phyloP scores from a whole-genome alignment of 139 green algal genomes.

The Bryopsis sp. region DNA sequence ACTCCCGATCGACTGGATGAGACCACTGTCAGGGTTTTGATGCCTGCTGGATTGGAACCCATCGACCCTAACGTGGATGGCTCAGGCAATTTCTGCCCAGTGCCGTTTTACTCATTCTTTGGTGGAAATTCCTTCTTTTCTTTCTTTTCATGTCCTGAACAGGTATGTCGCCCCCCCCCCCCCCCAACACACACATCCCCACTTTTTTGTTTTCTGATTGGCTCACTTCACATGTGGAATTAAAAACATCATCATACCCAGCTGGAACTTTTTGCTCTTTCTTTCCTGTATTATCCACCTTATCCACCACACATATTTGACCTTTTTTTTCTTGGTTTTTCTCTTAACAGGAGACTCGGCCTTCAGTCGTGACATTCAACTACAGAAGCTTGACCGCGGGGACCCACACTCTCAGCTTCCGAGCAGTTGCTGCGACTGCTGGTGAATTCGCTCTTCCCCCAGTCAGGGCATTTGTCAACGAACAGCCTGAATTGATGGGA shows the following conservation, averaged over 20 bases:
- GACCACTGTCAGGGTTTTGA: constrained; percentile 24
- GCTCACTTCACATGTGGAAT: too few species aligned
- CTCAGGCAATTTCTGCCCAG: neutral
- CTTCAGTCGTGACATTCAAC: constrained; percentile 31
- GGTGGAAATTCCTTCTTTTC: neutral
- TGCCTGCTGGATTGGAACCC: constrained; percentile 52
- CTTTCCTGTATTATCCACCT: too few species aligned
- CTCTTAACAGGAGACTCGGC: constrained; percentile 21
- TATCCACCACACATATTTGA: too few species aligned
- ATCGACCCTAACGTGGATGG: constrained; percentile 35
- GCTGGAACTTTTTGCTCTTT: too few species aligned
- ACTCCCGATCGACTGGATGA: constrained; percentile 40
- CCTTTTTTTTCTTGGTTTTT: neutral
- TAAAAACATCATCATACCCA: too few species aligned
- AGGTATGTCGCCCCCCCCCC: too few species aligned
- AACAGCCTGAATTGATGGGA: neutral
- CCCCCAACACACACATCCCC: too few species aligned
- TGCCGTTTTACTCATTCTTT: constrained; percentile 1
- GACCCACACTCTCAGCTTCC: constrained; percentile 33
- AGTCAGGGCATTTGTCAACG: constrained; percentile 27
- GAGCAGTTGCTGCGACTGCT: constrained; percentile 40
- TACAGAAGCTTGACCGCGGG: constrained; percentile 33
- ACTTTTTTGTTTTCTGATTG: too few species aligned
- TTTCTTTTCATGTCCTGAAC: neutral
- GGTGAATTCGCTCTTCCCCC: constrained; percentile 45